phyloP scores from a whole-genome alignment of 495 filamentous ascomycete species.

The Aspergillus cristatus region DNA sequence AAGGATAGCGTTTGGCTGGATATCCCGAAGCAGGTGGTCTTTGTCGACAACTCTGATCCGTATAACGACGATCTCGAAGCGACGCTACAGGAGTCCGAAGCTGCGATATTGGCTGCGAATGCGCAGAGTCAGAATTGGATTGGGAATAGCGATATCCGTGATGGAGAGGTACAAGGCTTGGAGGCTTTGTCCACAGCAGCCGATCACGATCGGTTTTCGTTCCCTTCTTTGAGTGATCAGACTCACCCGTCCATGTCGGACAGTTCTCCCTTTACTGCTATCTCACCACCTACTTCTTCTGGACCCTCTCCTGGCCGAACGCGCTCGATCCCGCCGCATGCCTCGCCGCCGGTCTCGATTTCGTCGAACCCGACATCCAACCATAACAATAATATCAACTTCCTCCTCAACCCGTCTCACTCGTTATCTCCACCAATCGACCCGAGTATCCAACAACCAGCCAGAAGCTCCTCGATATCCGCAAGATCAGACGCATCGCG shows the following conservation, averaged over 20 bases:
- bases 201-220: slow-evolving; percentile 38
- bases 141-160: slow-evolving; percentile 10
- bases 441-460: slow-evolving; percentile 29
- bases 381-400: slow-evolving; percentile 45
- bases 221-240: slow-evolving; percentile 15
- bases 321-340: slow-evolving; percentile 24
- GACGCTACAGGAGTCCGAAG: slow-evolving; percentile 24
- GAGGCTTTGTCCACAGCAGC: slow-evolving; percentile 51
- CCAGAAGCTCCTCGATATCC: slow-evolving; percentile 21
- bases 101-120: slow-evolving; percentile 23
- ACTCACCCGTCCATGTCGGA: slow-evolving; percentile 13
- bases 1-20: slow-evolving; percentile 54
- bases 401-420: slow-evolving; percentile 47
- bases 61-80: slow-evolving; percentile 46
- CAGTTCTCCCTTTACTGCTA: slow-evolving; percentile 7
- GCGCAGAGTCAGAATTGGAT: slow-evolving; percentile 23
- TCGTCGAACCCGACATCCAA: slow-evolving; percentile 11
- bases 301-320: slow-evolving; percentile 27
- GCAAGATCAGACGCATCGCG: slow-evolving; percentile 15
- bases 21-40: slow-evolving; percentile 58
- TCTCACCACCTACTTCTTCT: slow-evolving; percentile 22
- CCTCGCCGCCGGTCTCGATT: slow-evolving; percentile 31
- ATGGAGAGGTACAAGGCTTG: slow-evolving; percentile 37
- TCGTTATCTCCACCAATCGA: slow-evolving; percentile 41
- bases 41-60: slow-evolving; percentile 54